These are phyloP conservation scores for Galeopsis tetrahit DNA, from an alignment of 257 asterid genomes.

Conservation along the genomic window DNA sequence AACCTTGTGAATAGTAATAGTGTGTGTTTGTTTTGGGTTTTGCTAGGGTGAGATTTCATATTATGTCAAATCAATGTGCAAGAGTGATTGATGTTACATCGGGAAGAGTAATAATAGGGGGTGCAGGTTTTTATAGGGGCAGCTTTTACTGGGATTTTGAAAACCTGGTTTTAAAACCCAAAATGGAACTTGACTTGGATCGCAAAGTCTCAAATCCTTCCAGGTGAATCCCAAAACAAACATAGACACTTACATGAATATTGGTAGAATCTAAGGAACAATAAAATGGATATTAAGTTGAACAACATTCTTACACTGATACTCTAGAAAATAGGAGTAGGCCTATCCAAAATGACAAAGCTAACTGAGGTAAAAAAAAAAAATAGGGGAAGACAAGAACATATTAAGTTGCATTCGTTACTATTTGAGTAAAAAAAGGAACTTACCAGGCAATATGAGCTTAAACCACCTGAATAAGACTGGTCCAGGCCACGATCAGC, in stretches of 20 bases:
- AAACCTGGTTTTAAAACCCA: not conserved
- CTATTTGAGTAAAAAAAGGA: constrained; percentile 25
- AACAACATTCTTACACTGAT: constrained; percentile 10
- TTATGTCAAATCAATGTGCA: not conserved
- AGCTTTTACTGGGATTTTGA: not conserved
- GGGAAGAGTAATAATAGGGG: not conserved
- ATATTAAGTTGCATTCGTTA: not conserved
- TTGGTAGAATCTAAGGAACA: not conserved
- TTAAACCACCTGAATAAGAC: constrained; percentile 97
- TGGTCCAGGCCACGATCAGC: constrained; percentile 98
- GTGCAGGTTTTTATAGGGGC: not conserved
- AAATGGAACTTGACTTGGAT: not conserved
- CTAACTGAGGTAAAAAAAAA: not conserved
- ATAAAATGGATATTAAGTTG: constrained; percentile 3
- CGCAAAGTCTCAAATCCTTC: not conserved
- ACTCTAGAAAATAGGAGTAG: not conserved
- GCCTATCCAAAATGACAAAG: constrained; percentile 1
- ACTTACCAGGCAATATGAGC: constrained; percentile 95
- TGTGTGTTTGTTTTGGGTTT: not conserved
- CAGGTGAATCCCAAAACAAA: not conserved
- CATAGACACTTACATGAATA: constrained; percentile 4
- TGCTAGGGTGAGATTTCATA: not conserved
- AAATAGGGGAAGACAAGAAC: constrained; percentile 9
- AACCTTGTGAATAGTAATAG: not conserved
- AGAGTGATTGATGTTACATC: not conserved